Evolutionary conservation across 2,329 filamentous ascomycete genomes (phyloP).

Genomic region (Calonectria pauciramosa): DNA sequence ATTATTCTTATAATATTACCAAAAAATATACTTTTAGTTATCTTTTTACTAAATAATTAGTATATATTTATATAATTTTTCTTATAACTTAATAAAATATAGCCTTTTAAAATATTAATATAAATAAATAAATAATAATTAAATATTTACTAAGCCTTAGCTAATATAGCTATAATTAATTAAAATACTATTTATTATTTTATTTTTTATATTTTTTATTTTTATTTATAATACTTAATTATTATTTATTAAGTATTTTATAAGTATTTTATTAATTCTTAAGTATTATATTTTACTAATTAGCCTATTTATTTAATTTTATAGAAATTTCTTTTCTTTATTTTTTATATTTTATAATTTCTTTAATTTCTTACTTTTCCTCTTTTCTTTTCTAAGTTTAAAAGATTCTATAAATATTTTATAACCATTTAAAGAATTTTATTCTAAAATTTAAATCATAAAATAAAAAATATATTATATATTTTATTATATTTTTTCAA

Average conservation of each 20-base stretch:
- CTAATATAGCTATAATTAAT: neutral
- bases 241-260: neutral
- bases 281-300: neutral
- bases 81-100: too few species aligned
- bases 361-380: too few species aligned
- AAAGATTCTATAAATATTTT: neutral
- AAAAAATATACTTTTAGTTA: too few species aligned
- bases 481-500: neutral
- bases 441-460: neutral
- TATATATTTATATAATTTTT: too few species aligned
- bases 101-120: too few species aligned
- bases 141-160: too few species aligned
- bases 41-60: too few species aligned
- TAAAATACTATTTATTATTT: neutral
- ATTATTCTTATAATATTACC: too few species aligned
- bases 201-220: neutral
- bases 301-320: neutral
- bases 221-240: neutral
- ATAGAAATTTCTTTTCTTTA: neutral
- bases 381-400: neutral
- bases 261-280: neutral
- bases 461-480: neutral
- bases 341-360: too few species aligned
- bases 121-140: too few species aligned
- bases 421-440: neutral